Evolutionary conservation across 805 yeast genomes (phyloP), one percentile per base, ranked within the genome.

Genomic region (Teunomyces aglyptinius): DNA sequence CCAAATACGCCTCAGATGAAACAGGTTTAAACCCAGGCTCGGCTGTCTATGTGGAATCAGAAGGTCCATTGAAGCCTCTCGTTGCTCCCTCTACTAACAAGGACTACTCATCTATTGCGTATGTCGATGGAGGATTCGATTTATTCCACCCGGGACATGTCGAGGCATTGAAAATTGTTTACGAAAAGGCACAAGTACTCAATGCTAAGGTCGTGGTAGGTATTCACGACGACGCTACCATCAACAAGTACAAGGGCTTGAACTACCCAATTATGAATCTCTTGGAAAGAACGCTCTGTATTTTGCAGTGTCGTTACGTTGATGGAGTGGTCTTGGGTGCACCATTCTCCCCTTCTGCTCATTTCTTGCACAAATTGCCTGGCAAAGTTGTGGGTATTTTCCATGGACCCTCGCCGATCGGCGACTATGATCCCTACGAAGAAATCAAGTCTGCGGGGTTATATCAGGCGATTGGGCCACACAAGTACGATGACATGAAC

Each of bases 121-220:
- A 86, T 58, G 76, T 89, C 13, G 86, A 82, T 53, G 98, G 97
- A 10, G 86, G 86, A 1, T 94, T 91, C 69, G 99, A 94, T 64
- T 73, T 94, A 45, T 91, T 94, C 68, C 90, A 89, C 63, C 90
- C 96, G 16, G 97, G 96, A 16, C 97, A 94, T 63, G 88, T 92
- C 47, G 85, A 83, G 54, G 85, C 85, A 7, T 71, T 92, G 50
- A 70, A 77, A 47, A 61, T 70, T 12, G 76, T 85, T 18, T 60
- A 73, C 27, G 64, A 64, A 29, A 53, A 58, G 18, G 78, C 81
- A 0, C 50, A 56, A 4, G 59, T 58, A 12, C 63, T 57, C 2
- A 63, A 65, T 7, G 76, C 80, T 3, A 63, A 68, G 2, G 81
- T 89, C 1, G 65, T 87, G 1, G 88, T 85, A 7, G 96, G 96